Conservation (phyloP, 1,284 basidiomycete species). For the Puccinia coronata region DNA sequence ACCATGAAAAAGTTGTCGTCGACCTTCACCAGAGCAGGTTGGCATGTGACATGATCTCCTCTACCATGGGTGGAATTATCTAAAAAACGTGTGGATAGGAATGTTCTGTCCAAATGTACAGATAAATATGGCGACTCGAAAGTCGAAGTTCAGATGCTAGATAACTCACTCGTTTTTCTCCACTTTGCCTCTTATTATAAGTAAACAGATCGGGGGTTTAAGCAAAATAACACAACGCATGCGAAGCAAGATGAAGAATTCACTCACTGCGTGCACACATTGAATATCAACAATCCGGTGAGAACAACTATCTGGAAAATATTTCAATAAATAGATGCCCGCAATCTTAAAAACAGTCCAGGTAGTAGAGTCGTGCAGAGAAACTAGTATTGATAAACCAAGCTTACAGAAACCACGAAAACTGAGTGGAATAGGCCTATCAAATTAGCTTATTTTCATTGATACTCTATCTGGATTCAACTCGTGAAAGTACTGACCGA, state of each 20-base stretch:
- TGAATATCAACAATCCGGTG: constrained; percentile 1
- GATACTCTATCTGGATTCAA: not conserved
- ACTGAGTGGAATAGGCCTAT: not conserved
- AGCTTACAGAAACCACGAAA: not conserved
- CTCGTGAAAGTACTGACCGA: not conserved
- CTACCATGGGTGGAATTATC: not conserved
- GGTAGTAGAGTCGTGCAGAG: not conserved
- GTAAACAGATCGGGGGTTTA: not conserved
- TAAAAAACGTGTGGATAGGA: not conserved
- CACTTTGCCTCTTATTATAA: not conserved
- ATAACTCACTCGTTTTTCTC: not conserved
- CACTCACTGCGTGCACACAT: not conserved
- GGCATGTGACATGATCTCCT: not conserved
- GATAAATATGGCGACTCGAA: not conserved
- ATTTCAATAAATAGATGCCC: not conserved
- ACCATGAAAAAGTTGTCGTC: constrained; percentile 11
- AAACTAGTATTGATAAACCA: not conserved
- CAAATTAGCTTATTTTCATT: not conserved
- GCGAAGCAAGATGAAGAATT: not conserved
- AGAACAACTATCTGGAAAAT: not conserved
- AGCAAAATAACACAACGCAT: not conserved
- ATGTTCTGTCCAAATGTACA: not conserved
- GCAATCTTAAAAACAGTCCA: not conserved
- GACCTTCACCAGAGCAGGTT: not conserved
- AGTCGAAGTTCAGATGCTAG: not conserved